Conservation (phyloP, 805 yeast species). For the Candida berthetii region DNA sequence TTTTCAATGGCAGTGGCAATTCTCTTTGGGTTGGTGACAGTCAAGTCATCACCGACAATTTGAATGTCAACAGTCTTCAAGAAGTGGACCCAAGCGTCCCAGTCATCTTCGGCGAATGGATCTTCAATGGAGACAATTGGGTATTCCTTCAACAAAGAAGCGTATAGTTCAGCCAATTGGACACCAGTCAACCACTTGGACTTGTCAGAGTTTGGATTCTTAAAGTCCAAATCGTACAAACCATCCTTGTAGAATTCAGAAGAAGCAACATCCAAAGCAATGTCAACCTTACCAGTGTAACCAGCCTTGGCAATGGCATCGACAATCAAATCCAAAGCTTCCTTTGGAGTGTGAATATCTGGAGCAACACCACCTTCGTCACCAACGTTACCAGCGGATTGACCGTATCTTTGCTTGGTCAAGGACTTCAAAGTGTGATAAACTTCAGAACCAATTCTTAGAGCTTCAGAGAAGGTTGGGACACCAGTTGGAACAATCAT, state of each 20-base stretch:
- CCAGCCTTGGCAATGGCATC: conserved; percentile 92
- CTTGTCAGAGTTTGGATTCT: conserved; percentile 89
- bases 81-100: conserved; percentile 97
- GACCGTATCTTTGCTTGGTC: conserved; percentile 94
- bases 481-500: conserved; percentile 98
- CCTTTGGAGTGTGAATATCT: conserved; percentile 89
- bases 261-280: conserved; percentile 95
- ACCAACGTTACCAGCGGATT: conserved; percentile 99
- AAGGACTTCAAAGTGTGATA: conserved; percentile 93
- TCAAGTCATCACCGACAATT: conserved; percentile 96
- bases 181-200: conserved; percentile 88
- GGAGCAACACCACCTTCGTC: conserved; percentile 99
- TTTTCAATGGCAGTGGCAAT: conserved; percentile 92
- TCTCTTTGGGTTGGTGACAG: conserved; percentile 96
- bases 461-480: conserved; percentile 85
- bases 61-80: conserved; percentile 70
- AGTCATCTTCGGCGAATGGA: conserved; percentile 99
- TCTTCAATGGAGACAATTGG: conserved; percentile 98
- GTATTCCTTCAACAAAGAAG: conserved; percentile 74
- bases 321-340: conserved; percentile 92
- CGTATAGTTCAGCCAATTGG: conserved; percentile 83
- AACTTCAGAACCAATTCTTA: conserved; percentile 96
- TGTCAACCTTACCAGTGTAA: conserved; percentile 86
- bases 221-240: conserved; percentile 96
- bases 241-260: conserved; percentile 98